Conservation (phyloP, 2,329 filamentous ascomycete species). For the Triangularia setosa region DNA sequence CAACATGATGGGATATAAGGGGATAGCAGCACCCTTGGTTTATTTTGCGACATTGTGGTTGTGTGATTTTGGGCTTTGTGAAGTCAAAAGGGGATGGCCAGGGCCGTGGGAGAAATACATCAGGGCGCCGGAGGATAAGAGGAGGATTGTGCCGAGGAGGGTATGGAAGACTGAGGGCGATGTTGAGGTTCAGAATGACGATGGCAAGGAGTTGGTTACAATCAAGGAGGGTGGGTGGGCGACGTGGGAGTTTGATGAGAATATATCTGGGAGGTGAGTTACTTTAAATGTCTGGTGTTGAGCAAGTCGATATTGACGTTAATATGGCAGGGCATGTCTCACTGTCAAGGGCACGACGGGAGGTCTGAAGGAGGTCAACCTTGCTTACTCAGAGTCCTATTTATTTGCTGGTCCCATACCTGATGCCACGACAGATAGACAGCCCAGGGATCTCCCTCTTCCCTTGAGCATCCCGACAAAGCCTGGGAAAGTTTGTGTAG, state of each 20-base stretch:
- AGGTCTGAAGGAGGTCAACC: constrained; percentile 27
- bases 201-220: constrained; percentile 18
- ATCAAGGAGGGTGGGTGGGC: constrained; percentile 33
- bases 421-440: constrained; percentile 33
- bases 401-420: constrained; percentile 32
- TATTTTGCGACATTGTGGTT: neutral
- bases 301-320: neutral
- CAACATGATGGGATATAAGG: neutral
- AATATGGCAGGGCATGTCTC: constrained; percentile 32
- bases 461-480: constrained; percentile 28
- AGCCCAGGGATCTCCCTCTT: constrained; percentile 32
- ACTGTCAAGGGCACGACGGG: constrained; percentile 28
- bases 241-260: constrained; percentile 39
- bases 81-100: constrained; percentile 7
- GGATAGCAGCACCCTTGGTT: neutral
- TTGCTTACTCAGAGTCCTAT: constrained; percentile 37
- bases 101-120: constrained; percentile 39
- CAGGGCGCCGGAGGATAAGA: constrained; percentile 34
- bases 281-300: neutral
- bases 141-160: constrained; percentile 31
- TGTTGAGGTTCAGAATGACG: constrained; percentile 17
- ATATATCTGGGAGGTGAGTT: constrained; percentile 38
- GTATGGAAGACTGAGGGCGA: constrained; percentile 35
- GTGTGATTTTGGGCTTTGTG: neutral
- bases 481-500: constrained; percentile 32